These are phyloP conservation scores for Boletellus emodensis DNA, from an alignment of 768 basidiomycete genomes.

Conservation along the genomic window DNA sequence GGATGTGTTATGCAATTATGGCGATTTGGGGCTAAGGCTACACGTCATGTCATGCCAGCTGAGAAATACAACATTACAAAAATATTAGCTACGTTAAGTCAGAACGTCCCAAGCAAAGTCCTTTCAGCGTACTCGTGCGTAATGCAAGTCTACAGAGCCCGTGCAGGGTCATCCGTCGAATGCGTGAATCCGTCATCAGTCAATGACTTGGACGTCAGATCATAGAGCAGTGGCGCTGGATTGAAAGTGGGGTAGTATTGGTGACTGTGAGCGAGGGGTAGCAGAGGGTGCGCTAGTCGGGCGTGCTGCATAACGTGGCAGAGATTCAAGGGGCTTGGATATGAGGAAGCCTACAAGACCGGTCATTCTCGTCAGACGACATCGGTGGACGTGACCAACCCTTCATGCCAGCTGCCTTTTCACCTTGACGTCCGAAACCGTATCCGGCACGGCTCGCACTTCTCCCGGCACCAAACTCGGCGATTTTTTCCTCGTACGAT, in stretches of 20 bases:
- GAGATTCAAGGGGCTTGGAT: conserved; percentile 56
- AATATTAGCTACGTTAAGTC: conserved; percentile 5
- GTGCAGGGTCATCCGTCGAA: conserved; percentile 11
- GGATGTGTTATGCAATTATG: background rate
- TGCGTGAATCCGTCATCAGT: conserved; percentile 18
- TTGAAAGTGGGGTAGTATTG: conserved; percentile 21
- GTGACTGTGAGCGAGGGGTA: conserved; percentile 23
- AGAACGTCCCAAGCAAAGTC: conserved; percentile 17
- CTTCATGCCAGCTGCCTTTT: conserved; percentile 63
- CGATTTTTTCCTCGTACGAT: conserved; percentile 27
- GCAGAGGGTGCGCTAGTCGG: conserved; percentile 25
- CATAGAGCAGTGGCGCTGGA: conserved; percentile 29
- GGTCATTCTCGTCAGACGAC: conserved; percentile 2
- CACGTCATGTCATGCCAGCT: conserved; percentile 20
- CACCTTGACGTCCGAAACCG: conserved; percentile 79
- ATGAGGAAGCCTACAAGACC: conserved; percentile 46
- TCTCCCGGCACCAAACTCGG: conserved; percentile 21
- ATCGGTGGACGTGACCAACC: conserved; percentile 33
- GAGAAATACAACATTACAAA: conserved; percentile 20
- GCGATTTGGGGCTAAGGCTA: conserved; percentile 21
- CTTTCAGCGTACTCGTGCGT: conserved; percentile 8
- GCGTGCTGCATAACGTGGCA: conserved; percentile 54
- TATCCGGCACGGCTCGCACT: conserved; percentile 45
- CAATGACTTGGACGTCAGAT: conserved; percentile 15
- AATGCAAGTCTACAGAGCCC: conserved; percentile 12